Evolutionary conservation across 306 rosid genomes (phyloP).

Genomic region (Chamaecrista fasciculata): DNA sequence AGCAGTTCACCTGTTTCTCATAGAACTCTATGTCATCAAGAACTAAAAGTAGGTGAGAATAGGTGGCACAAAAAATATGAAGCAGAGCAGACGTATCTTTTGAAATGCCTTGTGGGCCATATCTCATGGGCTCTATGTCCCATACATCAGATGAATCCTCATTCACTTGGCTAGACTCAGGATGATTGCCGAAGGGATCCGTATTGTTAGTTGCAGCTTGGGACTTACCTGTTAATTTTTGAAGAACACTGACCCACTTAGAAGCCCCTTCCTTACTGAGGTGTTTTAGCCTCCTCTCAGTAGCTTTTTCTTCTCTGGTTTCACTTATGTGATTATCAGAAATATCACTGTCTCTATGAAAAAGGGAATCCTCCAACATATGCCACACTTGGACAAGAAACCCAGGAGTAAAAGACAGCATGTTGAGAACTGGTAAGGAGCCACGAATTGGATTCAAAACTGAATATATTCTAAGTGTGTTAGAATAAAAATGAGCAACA

Average conservation of each 20-base stretch:
- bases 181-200: constrained; percentile 36
- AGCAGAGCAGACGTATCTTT: constrained; percentile 68
- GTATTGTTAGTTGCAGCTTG: constrained; percentile 43
- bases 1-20: constrained; percentile 72
- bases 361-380: constrained; percentile 60
- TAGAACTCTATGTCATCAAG: constrained; percentile 98
- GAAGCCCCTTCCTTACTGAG: constrained; percentile 56
- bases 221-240: constrained; percentile 76
- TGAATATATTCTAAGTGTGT: constrained; percentile 68
- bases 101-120: constrained; percentile 80
- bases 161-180: constrained; percentile 47
- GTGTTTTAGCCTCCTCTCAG: constrained; percentile 54
- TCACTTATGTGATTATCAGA: constrained; percentile 39
- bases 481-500: constrained; percentile 72
- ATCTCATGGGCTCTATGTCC: constrained; percentile 72
- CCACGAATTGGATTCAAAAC: constrained; percentile 65
- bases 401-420: constrained; percentile 94
- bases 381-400: constrained; percentile 78
- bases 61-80: constrained; percentile 90
- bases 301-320: constrained; percentile 40
- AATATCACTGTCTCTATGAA: constrained; percentile 43
- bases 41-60: constrained; percentile 89
- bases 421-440: constrained; percentile 74
- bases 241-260: constrained; percentile 74
- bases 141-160: constrained; percentile 63